phyloP scores from a whole-genome alignment of 805 yeast genomes.

The Saccharomycopsis sp. region DNA sequence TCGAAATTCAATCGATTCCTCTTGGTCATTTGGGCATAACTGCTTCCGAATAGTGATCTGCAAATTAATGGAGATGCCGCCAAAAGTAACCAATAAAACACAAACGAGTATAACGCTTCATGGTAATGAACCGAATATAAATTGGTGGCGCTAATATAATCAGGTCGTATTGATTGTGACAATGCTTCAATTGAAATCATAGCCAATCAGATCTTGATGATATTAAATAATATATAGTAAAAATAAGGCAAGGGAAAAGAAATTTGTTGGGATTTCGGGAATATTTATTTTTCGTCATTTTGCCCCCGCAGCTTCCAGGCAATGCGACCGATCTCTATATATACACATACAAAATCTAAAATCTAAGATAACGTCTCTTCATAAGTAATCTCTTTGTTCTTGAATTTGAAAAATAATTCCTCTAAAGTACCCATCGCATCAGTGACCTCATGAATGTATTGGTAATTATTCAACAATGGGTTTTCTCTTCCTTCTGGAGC shows the following conservation, averaged over 20 bases:
- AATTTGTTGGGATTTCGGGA: too few species aligned
- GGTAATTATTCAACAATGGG: slow-evolving; percentile 25
- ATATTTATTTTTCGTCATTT: too few species aligned
- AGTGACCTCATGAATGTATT: slow-evolving; percentile 7
- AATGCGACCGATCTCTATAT: neutral
- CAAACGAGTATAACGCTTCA: slow-evolving; percentile 56
- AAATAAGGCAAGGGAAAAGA: too few species aligned
- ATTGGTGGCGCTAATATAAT: slow-evolving; percentile 21
- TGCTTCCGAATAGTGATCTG: slow-evolving; percentile 40
- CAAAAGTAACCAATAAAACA: slow-evolving; percentile 54
- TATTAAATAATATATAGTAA: too few species aligned
- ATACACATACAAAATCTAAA: neutral
- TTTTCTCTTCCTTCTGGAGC: slow-evolving; percentile 29
- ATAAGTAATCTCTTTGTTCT: slow-evolving; percentile 13
- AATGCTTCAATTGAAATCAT: too few species aligned
- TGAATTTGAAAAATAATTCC: slow-evolving; percentile 10
- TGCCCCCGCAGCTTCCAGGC: neutral
- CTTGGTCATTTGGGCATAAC: slow-evolving; percentile 41
- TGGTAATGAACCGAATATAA: slow-evolving; percentile 57
- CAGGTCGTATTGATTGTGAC: slow-evolving; percentile 6
- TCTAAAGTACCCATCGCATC: slow-evolving; percentile 8
- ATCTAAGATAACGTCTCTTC: slow-evolving; percentile 9
- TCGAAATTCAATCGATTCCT: slow-evolving; percentile 69
- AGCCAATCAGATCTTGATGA: too few species aligned
- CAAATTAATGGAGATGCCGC: slow-evolving; percentile 46